Percentiles rank a stretch among this genome's conserved stretches.
Evolutionary conservation across 345 rosid species (phyloP).

Genomic region (Ricinus communis): DNA sequence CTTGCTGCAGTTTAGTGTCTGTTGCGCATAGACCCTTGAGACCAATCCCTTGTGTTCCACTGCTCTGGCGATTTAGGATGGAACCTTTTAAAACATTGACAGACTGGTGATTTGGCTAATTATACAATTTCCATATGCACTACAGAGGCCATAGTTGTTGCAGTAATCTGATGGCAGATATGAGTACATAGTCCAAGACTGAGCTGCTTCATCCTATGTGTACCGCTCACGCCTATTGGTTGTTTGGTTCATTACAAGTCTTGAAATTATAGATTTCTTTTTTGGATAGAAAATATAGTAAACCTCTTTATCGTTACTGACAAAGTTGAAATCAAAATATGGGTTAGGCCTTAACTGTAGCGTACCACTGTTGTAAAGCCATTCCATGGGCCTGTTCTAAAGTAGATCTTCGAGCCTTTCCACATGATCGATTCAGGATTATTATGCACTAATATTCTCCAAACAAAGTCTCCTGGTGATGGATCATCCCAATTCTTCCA

Average conservation of each 20-base stretch:
- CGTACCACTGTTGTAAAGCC: conserved; percentile 2
- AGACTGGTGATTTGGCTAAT: neutral
- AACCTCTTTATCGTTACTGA: neutral
- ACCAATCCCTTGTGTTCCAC: neutral
- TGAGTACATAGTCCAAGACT: neutral
- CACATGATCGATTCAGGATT: neutral
- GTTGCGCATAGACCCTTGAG: neutral
- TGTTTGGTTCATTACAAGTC: neutral
- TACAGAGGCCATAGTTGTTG: neutral
- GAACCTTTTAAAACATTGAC: conserved; percentile 2
- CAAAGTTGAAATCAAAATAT: neutral
- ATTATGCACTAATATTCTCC: neutral
- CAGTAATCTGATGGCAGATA: neutral
- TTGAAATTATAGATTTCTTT: neutral
- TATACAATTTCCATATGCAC: conserved; percentile 4
- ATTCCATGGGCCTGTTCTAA: conserved; percentile 15
- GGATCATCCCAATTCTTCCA: too few species aligned
- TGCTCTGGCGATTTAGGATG: neutral
- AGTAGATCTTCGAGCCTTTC: neutral
- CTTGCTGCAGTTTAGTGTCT: neutral
- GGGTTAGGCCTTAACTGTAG: neutral
- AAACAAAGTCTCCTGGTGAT: too few species aligned
- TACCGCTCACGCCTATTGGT: neutral
- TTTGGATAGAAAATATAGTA: neutral
- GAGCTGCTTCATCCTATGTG: neutral